phyloP scores from a whole-genome alignment of 108 stramenopile genomes.

The Cyclotella sp. region DNA sequence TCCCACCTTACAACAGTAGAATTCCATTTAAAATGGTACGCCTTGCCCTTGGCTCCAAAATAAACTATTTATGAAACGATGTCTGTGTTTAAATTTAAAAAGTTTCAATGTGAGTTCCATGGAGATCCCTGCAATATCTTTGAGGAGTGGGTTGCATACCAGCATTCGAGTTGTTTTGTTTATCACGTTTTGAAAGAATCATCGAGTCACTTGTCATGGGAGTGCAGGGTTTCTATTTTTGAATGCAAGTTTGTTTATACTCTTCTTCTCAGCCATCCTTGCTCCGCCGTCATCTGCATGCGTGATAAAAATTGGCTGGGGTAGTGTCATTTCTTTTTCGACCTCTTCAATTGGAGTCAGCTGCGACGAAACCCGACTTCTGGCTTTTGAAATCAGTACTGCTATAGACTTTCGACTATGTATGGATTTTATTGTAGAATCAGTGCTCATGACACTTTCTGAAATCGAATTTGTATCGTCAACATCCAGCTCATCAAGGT shows the following conservation, averaged over 20 bases:
- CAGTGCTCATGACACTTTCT: conserved; percentile 47
- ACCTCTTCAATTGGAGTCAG: conserved; percentile 44
- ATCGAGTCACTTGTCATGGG: too few relatives aligned
- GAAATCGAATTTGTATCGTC: conserved; percentile 54
- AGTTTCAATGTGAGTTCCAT: too few relatives aligned
- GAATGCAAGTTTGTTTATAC: conserved; percentile 60
- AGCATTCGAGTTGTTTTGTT: too few relatives aligned
- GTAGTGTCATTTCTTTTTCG: conserved; percentile 30
- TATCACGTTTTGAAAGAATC: too few relatives aligned
- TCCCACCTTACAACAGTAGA: too few relatives aligned
- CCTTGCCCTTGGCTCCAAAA: too few relatives aligned
- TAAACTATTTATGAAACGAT: too few relatives aligned
- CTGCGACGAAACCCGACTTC: conserved; percentile 29
- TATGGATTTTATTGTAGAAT: conserved; percentile 46
- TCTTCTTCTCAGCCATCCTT: conserved; percentile 50
- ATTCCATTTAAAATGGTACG: too few relatives aligned
- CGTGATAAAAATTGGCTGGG: conserved; percentile 48
- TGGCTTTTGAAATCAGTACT: conserved; percentile 42
- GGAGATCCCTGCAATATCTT: too few relatives aligned
- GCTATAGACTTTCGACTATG: conserved; percentile 55
- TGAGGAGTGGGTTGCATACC: too few relatives aligned
- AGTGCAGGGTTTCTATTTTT: conserved; percentile 64
- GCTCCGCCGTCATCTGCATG: conserved; percentile 55
- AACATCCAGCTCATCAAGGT: conserved; percentile 26
- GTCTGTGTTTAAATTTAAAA: too few relatives aligned